Evolutionary conservation across 257 asterid genomes (phyloP).

Genomic region (Salvia miltiorrhiza): DNA sequence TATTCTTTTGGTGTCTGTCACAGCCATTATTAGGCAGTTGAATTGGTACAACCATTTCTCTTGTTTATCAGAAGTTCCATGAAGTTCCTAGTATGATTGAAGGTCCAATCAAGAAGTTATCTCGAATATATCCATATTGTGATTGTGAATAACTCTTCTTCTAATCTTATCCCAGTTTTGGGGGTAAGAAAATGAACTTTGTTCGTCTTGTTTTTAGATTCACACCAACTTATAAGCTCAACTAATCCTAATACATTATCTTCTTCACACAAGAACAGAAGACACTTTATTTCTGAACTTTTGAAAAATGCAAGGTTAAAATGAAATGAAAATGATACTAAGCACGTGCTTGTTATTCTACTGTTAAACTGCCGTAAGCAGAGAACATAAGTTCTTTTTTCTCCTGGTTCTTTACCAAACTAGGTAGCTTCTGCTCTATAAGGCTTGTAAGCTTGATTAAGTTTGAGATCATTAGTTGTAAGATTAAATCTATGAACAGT

Average conservation of each 20-base stretch:
- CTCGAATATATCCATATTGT: background rate
- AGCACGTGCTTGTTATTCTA: background rate
- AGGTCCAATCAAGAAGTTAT: slow-evolving; percentile 8
- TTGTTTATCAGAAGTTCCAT: background rate
- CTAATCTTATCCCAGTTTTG: background rate
- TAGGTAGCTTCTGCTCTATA: slow-evolving; percentile 1
- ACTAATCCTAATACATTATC: background rate
- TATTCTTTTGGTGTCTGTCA: slow-evolving; percentile 13
- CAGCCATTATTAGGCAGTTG: slow-evolving; percentile 11
- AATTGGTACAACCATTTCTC: slow-evolving; percentile 1
- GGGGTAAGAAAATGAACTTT: background rate
- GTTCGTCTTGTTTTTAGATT: background rate
- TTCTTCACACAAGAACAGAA: background rate
- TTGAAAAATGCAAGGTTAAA: background rate
- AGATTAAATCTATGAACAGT: background rate
- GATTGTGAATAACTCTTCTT: background rate
- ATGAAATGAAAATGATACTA: background rate
- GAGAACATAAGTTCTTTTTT: background rate
- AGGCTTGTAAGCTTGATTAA: background rate
- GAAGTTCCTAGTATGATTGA: background rate
- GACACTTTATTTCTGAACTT: background rate
- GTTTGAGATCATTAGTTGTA: slow-evolving; percentile 13
- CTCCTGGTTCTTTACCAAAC: background rate
- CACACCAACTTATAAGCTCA: background rate
- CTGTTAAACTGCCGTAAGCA: background rate